Evolutionary conservation across 441 rosid genomes (phyloP).

Genomic region (Euphorbia celastroides): DNA sequence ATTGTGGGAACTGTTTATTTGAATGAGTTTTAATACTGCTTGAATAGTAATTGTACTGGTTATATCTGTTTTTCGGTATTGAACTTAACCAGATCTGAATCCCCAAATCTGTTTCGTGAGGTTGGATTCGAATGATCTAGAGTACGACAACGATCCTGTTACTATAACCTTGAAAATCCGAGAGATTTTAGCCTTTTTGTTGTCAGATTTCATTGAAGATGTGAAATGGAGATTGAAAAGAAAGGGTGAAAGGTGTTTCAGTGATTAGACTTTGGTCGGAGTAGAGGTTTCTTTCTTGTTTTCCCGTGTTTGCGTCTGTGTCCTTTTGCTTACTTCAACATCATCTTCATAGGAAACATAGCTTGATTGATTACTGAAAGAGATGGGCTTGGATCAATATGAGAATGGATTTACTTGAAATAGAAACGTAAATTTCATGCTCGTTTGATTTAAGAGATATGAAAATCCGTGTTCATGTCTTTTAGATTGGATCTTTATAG

Average conservation of each 20-base stretch:
- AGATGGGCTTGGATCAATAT: too few relatives aligned
- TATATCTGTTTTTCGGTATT: background rate
- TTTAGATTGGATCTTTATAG: too few relatives aligned
- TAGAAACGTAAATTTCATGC: too few relatives aligned
- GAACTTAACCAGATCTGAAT: background rate
- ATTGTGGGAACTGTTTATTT: background rate
- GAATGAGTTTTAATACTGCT: background rate
- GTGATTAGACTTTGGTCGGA: background rate
- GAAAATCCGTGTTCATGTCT: too few relatives aligned
- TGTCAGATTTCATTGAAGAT: background rate
- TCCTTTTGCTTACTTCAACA: too few relatives aligned
- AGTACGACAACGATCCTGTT: too few relatives aligned
- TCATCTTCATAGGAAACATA: too few relatives aligned
- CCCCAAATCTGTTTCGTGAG: background rate
- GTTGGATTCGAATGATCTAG: background rate
- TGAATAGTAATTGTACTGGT: background rate
- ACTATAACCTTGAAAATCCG: background rate
- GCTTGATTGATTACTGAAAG: too few relatives aligned
- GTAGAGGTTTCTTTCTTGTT: too few relatives aligned
- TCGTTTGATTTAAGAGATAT: too few relatives aligned
- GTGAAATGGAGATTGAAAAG: background rate
- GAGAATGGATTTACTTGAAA: too few relatives aligned
- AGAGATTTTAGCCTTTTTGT: background rate
- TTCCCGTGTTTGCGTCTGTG: too few relatives aligned
- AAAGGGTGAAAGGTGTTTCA: background rate